These are phyloP conservation scores for Umbellularia californica DNA, from an alignment of 164 flowering plant species.

Conservation along the genomic window DNA sequence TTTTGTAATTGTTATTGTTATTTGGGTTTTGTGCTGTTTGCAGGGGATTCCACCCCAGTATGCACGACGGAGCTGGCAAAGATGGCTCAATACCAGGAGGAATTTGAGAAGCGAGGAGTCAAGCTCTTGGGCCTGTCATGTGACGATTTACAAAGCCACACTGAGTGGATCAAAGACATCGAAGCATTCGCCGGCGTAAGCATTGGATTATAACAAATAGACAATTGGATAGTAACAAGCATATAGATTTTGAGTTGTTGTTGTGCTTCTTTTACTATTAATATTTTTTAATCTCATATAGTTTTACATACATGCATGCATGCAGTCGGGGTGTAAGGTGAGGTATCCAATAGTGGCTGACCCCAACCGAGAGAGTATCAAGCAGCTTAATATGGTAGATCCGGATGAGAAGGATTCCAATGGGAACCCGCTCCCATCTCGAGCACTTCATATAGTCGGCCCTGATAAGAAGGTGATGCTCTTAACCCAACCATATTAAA, in stretches of 20 bases:
- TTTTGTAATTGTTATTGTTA: too few relatives aligned
- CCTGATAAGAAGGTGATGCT: slow-evolving; percentile 50
- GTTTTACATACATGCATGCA: background rate
- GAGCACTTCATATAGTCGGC: slow-evolving; percentile 78
- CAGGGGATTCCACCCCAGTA: slow-evolving; percentile 84
- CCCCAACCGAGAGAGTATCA: slow-evolving; percentile 52
- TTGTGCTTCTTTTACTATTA: background rate
- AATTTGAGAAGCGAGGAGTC: slow-evolving; percentile 56
- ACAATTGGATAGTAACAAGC: background rate
- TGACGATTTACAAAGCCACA: slow-evolving; percentile 60
- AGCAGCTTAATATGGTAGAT: slow-evolving; percentile 85
- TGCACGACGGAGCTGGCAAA: slow-evolving; percentile 80
- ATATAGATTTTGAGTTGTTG: background rate
- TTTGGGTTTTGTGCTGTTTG: background rate
- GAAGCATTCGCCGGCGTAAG: slow-evolving; percentile 56
- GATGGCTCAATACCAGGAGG: slow-evolving; percentile 53
- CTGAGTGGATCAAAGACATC: slow-evolving; percentile 73
- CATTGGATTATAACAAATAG: background rate
- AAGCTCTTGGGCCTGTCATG: slow-evolving; percentile 84
- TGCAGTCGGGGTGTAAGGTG: slow-evolving; percentile 67
- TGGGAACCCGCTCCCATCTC: slow-evolving; percentile 54
- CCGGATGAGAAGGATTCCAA: slow-evolving; percentile 68
- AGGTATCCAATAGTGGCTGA: slow-evolving; percentile 71
- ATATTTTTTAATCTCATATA: background rate
- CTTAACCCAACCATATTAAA: too few relatives aligned